A percentile compares a stretch with the other conserved stretches of the same genome.
phyloP scores from a whole-genome alignment of 768 basidiomycete genomes.

The Bullera alba region DNA sequence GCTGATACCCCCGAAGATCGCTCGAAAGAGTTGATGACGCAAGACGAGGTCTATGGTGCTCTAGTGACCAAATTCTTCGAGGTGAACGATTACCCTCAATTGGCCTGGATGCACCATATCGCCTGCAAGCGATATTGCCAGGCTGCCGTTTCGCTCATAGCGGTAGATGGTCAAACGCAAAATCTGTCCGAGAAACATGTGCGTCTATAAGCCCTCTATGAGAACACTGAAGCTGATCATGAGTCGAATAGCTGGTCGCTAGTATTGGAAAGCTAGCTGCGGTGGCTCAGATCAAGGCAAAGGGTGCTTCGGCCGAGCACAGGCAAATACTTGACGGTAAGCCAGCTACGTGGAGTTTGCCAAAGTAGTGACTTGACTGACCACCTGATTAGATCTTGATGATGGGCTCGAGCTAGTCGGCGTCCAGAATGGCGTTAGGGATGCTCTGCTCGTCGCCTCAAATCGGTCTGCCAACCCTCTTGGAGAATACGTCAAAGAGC shows the following conservation, averaged over 20 bases:
- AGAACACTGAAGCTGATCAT: neutral
- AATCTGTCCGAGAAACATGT: constrained; percentile 74
- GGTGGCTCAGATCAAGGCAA: constrained; percentile 57
- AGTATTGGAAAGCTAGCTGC: constrained; percentile 83
- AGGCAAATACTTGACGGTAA: constrained; percentile 15
- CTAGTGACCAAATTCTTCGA: constrained; percentile 71
- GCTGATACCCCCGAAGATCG: neutral
- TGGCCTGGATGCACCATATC: constrained; percentile 79
- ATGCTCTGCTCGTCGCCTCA: constrained; percentile 52
- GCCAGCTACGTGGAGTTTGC: neutral
- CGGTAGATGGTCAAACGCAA: constrained; percentile 56
- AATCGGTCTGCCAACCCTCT: neutral
- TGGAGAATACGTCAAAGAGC: constrained; percentile 31
- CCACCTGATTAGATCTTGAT: constrained; percentile 61
- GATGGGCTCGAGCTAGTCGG: constrained; percentile 79
- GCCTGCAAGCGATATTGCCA: constrained; percentile 60
- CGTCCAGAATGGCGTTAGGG: constrained; percentile 65
- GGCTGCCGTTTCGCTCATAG: constrained; percentile 60
- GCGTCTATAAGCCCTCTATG: constrained; percentile 20
- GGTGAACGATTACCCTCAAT: constrained; percentile 52
- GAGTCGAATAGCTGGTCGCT: constrained; percentile 63
- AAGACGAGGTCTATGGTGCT: constrained; percentile 57
- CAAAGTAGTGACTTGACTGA: neutral
- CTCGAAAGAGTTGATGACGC: constrained; percentile 72
- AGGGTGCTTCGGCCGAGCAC: constrained; percentile 25